Evolutionary conservation across 331 rosid species (phyloP).

Genomic region (Spiraea crenata): DNA sequence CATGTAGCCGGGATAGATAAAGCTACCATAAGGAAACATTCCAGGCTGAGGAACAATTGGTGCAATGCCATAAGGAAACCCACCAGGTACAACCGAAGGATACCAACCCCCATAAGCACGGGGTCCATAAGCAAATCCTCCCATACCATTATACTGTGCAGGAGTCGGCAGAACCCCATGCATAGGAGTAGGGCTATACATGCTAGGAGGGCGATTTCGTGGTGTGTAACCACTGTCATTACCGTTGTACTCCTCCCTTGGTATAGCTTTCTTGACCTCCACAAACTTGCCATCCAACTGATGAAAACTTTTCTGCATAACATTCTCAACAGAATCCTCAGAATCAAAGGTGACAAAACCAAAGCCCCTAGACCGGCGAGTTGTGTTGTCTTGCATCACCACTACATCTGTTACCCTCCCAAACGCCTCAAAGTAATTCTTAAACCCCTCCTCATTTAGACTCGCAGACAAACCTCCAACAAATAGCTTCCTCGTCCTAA

Average conservation of each 20-base stretch:
- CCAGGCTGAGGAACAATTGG: conserved; percentile 38
- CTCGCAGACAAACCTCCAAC: conserved; percentile 77
- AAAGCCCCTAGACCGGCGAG: conserved; percentile 80
- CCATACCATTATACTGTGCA: conserved; percentile 38
- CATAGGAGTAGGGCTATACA: conserved; percentile 34
- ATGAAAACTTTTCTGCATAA: conserved; percentile 56
- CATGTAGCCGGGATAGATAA: conserved; percentile 29
- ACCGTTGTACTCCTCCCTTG: conserved; percentile 47
- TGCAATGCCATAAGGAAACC: conserved; percentile 44
- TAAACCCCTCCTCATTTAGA: conserved; percentile 64
- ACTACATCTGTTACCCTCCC: conserved; percentile 79
- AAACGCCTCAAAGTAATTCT: conserved; percentile 63
- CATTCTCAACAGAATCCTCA: conserved; percentile 63
- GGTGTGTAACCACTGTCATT: conserved; percentile 31
- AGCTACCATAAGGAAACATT: conserved; percentile 40
- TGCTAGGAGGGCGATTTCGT: conserved; percentile 16
- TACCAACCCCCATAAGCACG: conserved; percentile 49
- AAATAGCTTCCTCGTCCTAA: conserved; percentile 71
- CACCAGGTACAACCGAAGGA: conserved; percentile 47
- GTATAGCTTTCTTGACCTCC: conserved; percentile 91
- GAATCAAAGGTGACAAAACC: conserved; percentile 81
- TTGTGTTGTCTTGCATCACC: conserved; percentile 73
- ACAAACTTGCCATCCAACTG: conserved; percentile 72
- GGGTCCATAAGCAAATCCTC: conserved; percentile 38
- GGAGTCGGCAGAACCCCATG: conserved; percentile 31